Conservation (phyloP, 1,139 yeast genomes). For the Yamadazyma pseudoaaseri region DNA sequence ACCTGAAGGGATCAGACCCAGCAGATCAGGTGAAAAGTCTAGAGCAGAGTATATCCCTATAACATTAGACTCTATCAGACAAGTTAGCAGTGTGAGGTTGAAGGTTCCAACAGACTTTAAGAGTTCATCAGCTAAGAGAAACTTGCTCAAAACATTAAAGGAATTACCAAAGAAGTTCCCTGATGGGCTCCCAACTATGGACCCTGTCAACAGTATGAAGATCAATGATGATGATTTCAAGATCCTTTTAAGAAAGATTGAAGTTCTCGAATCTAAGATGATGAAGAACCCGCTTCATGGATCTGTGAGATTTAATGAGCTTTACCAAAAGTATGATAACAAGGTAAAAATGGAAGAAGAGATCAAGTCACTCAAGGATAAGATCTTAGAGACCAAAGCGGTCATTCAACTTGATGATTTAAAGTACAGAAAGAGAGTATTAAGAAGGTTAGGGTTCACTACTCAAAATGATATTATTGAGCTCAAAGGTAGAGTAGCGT, state of each 20-base stretch:
- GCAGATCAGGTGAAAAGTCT: conserved; percentile 66
- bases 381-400: conserved; percentile 81
- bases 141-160: conserved; percentile 71
- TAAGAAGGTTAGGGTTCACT: conserved; percentile 79
- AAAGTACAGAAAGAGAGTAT: conserved; percentile 86
- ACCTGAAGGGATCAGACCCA: conserved; percentile 89
- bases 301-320: conserved; percentile 58
- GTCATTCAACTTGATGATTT: conserved; percentile 92
- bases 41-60: conserved; percentile 82
- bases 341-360: conserved; percentile 65
- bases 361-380: conserved; percentile 58
- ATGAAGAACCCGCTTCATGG: conserved; percentile 67
- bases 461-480: conserved; percentile 85
- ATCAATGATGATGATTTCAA: conserved; percentile 78
- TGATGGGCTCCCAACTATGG: conserved; percentile 84
- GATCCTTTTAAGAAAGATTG: conserved; percentile 69
- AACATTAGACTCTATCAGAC: conserved; percentile 71
- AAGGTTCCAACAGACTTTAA: conserved; percentile 79
- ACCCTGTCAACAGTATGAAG: conserved; percentile 91
- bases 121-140: conserved; percentile 66
- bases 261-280: conserved; percentile 74
- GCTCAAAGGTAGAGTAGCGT: conserved; percentile 90
- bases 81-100: conserved; percentile 77
- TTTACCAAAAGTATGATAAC: conserved; percentile 62
- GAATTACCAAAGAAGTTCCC: conserved; percentile 84